Evolutionary conservation across 148 eudicot genomes (phyloP), one percentile per base, ranked within the genome.

Genomic region (Dianthus caryophyllus): DNA sequence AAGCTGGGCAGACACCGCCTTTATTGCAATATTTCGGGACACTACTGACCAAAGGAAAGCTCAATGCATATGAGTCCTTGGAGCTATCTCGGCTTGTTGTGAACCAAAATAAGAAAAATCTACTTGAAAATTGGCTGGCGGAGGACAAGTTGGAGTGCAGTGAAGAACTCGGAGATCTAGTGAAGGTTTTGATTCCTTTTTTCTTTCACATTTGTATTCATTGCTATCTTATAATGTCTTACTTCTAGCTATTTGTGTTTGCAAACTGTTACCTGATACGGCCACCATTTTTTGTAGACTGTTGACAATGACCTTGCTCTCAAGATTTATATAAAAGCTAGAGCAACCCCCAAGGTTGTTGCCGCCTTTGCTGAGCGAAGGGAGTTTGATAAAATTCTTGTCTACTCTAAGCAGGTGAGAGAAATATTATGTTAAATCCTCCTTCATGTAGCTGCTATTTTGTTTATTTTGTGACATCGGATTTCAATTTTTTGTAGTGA

Each of bases 91-190:
- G 98, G 59, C 84, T 94, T 29, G 98, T 94, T 52, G 98, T 94
- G 66, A 94, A 94, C 75, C 98, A 94, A 74, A 90, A 90, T 81
- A 94, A 94, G 80, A 94, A 94, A 72, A 94, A 90, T 77, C 87
- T 94, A 43, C 60, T 94, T 66, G 98, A 94, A 77, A 94, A 87
- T 62, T 94, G 98, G 98, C 80, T 94, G 71, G 97, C 98, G 48
- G 98, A 94, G 69, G 98, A 94, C 75, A 94, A 94, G 69, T 75
- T 94, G 60, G 98, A 94, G 77, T 94, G 97, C 66, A 90, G 92
- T 66, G 98, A 94, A 81, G 98, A 94, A 82, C 98, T 94, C 78
- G 98, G 98, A 60, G 98, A 94, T 77, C 87, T 94, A 70, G 98
- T 94, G 70, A 94, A 94, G 98, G 98, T 94, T 36, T 67, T 33